Percentiles rank a stretch among this genome's conserved stretches.
Evolutionary conservation across 148 eudicot species (phyloP).

Genomic region (Fallopia convolvulus): DNA sequence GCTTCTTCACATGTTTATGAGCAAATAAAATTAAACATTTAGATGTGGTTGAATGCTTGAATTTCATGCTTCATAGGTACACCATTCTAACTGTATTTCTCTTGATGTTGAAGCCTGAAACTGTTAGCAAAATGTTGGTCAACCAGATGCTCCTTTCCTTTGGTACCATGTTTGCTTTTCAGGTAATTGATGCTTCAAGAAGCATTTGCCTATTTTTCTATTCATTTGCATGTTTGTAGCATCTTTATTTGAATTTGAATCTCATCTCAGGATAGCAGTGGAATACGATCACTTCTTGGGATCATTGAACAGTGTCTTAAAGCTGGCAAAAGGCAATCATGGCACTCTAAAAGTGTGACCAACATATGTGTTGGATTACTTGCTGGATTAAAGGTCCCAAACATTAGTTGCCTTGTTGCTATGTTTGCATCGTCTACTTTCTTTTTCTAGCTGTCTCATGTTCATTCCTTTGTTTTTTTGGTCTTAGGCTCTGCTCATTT

Average conservation of each 20-base stretch:
- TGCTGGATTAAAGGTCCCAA: constrained; percentile 80
- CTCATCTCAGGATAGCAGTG: constrained; percentile 68
- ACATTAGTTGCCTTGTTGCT: constrained; percentile 13
- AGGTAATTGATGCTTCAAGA: constrained; percentile 38
- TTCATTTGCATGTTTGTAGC: background rate
- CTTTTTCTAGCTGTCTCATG: background rate
- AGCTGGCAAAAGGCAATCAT: constrained; percentile 70
- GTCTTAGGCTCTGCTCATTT: constrained; percentile 68
- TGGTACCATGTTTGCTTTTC: constrained; percentile 82
- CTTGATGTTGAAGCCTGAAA: constrained; percentile 70
- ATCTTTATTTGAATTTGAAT: constrained; percentile 14
- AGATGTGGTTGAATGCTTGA: background rate
- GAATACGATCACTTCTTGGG: constrained; percentile 71
- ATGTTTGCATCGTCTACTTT: background rate
- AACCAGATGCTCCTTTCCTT: constrained; percentile 94
- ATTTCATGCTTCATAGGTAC: background rate
- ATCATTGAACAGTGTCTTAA: constrained; percentile 78
- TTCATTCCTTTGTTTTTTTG: constrained; percentile 11
- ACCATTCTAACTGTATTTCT: constrained; percentile 1
- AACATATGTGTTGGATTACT: constrained; percentile 89
- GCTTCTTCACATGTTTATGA: background rate
- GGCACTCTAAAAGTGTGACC: constrained; percentile 69
- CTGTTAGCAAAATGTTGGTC: constrained; percentile 80
- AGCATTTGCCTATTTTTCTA: background rate
- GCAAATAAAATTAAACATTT: background rate